Evolutionary conservation across 306 rosid species (phyloP).

Genomic region (Vachellia pachyceras): DNA sequence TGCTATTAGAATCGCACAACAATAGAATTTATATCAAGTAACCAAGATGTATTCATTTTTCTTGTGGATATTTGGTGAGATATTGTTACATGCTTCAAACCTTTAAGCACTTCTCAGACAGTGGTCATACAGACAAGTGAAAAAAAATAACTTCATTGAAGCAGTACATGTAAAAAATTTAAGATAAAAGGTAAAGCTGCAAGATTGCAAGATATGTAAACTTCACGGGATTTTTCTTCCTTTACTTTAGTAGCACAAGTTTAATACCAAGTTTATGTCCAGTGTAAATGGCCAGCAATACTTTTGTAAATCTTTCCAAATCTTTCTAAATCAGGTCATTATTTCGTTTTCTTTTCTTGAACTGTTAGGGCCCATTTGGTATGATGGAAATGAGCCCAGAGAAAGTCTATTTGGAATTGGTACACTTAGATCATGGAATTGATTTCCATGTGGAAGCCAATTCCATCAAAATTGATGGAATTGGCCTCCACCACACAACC

Average conservation of each 20-base stretch:
- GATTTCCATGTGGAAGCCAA: too few species aligned
- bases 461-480: too few species aligned
- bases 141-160: not conserved
- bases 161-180: not conserved
- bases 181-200: not conserved
- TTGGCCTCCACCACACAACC: too few species aligned
- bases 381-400: too few species aligned
- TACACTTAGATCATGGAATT: too few species aligned
- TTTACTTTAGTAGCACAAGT: not conserved
- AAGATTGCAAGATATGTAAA: slow-evolving; percentile 7
- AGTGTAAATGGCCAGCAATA: not conserved
- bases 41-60: slow-evolving; percentile 10
- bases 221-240: slow-evolving; percentile 16
- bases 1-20: slow-evolving; percentile 20
- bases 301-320: not conserved
- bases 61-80: not conserved
- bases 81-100: slow-evolving; percentile 18
- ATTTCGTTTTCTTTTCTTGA: not conserved
- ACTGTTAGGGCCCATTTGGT: too few species aligned
- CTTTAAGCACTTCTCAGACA: slow-evolving; percentile 2
- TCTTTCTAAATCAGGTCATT: not conserved
- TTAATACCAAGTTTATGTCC: slow-evolving; percentile 13
- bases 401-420: too few species aligned
- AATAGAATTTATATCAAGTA: slow-evolving; percentile 18
- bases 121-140: slow-evolving; percentile 2